Conservation (phyloP, 2,329 filamentous ascomycete genomes). For the Colletotrichum acutatum region DNA sequence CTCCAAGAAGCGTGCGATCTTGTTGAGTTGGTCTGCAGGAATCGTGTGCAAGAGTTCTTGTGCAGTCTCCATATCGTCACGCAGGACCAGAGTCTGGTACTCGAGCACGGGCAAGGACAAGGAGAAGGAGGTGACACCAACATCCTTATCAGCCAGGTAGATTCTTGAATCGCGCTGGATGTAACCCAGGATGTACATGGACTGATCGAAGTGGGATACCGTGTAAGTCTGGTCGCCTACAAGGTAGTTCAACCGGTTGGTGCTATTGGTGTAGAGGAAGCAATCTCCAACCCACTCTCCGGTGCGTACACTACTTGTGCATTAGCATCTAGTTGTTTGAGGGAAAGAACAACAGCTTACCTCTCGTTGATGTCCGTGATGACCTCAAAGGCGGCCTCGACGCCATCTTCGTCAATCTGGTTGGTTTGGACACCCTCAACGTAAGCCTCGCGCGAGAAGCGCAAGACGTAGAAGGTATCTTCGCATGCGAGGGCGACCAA, state of each 20-base stretch:
- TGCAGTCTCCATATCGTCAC: constrained; percentile 92
- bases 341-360: constrained; percentile 54
- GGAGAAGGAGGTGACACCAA: constrained; percentile 88
- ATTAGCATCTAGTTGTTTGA: constrained; percentile 36
- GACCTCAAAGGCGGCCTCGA: constrained; percentile 95
- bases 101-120: constrained; percentile 94
- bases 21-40: constrained; percentile 94
- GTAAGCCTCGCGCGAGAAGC: constrained; percentile 91
- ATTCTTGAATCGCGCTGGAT: constrained; percentile 94
- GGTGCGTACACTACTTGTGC: constrained; percentile 76
- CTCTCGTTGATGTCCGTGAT: constrained; percentile 95
- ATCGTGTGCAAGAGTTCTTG: constrained; percentile 86
- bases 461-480: constrained; percentile 92
- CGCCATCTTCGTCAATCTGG: constrained; percentile 87
- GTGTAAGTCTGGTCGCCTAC: constrained; percentile 99
- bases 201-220: constrained; percentile 94
- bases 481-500: constrained; percentile 93
- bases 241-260: constrained; percentile 96
- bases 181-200: constrained; percentile 95
- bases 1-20: constrained; percentile 96
- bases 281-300: constrained; percentile 99
- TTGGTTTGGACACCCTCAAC: constrained; percentile 84
- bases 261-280: constrained; percentile 98
- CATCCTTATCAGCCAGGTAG: constrained; percentile 96
- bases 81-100: constrained; percentile 95